phyloP scores from a whole-genome alignment of 2,329 filamentous ascomycete genomes.

The Metarhizium brunneum region DNA sequence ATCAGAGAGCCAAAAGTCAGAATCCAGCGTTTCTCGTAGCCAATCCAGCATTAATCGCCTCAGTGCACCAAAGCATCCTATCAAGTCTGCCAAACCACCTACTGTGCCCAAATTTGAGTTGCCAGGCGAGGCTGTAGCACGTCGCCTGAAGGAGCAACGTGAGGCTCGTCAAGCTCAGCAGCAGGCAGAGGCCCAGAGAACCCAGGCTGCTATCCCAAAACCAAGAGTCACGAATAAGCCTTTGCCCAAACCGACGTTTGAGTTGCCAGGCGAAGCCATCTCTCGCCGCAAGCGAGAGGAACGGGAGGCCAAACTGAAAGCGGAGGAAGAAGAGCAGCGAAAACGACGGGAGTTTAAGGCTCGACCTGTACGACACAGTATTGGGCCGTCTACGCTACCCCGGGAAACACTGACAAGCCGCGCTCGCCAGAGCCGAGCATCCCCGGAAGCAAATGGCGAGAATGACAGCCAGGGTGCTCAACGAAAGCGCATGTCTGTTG shows the following conservation, averaged over 20 bases:
- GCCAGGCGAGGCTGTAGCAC: slow-evolving; percentile 51
- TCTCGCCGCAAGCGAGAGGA: slow-evolving; percentile 46
- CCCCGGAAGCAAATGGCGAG: slow-evolving; percentile 17
- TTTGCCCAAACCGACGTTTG: slow-evolving; percentile 47
- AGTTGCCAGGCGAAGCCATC: slow-evolving; percentile 54
- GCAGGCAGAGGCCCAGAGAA: slow-evolving; percentile 24
- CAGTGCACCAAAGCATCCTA: slow-evolving; percentile 29
- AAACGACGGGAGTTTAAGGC: slow-evolving; percentile 57
- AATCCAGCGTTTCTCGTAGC: slow-evolving; percentile 10
- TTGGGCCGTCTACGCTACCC: slow-evolving; percentile 32
- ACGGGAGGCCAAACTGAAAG: slow-evolving; percentile 43
- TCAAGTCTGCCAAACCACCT: slow-evolving; percentile 43
- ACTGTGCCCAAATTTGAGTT: slow-evolving; percentile 52
- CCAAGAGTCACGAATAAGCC: slow-evolving; percentile 38
- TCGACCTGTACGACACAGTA: slow-evolving; percentile 40
- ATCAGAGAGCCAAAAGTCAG: slow-evolving; percentile 8
- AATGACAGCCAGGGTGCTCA: slow-evolving; percentile 8
- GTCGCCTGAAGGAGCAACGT: slow-evolving; percentile 47
- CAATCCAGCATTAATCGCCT: slow-evolving; percentile 11
- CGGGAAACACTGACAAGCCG: slow-evolving; percentile 51
- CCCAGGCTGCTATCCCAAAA: slow-evolving; percentile 30
- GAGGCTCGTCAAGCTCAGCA: slow-evolving; percentile 40
- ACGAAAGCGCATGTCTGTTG: slow-evolving; percentile 17
- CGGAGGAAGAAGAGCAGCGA: slow-evolving; percentile 50
- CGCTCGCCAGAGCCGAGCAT: slow-evolving; percentile 38